Base-by-base conservation (phyloP, 805 yeast genomes). In the Grigorovia yakushimaensis region DNA sequence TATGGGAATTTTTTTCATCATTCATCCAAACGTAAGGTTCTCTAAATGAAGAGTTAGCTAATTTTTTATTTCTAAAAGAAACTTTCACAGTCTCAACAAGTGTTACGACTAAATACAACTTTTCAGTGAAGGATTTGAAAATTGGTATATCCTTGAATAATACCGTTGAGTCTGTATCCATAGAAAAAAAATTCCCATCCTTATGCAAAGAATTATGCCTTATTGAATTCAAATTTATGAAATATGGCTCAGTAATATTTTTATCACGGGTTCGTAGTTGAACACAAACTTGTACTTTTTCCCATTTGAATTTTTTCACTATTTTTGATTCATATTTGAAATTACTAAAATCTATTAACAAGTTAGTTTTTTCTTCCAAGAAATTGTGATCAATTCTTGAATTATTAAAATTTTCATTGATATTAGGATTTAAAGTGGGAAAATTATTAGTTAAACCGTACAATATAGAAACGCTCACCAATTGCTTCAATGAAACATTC, bases 161-260 rank as follows among this genome's bases (percentile, higher is more conserved):
- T 2, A 93, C 93, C 9, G 91, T 88, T 41, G 88, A 78, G 35
- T 86, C 71, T 54, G 79, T 81, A 49, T 83, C 85, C 48, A 84
- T 70, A 22, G 77, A 73, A 22, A 79, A 68, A 42, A 75, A 79
- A n/a, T 42, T 20, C n/a, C 23, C 7, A 15, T n/a, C 20, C 21
- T 42, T 20, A 46, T 22, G 24, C 6, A 39, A 21, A 33, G 18
- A 23, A 22, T 36, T 19, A 27, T 23, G 23, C 40, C 43, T 23
- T 39, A 40, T 45, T 78, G 82, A 71, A 45, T 73, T 70, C 41
- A 88, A 77, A 51, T 77, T 76, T 42, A 86, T 78, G 5, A 84
- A 78, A 66, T 84, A 86, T 0, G 94, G 83, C 65, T 88, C 95
- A 0, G 95, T 82, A 47, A 88, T 68, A 54, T 84, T 71, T 57